phyloP scores from a whole-genome alignment of 1,284 basidiomycete genomes.

The Rhodotorula sp. region DNA sequence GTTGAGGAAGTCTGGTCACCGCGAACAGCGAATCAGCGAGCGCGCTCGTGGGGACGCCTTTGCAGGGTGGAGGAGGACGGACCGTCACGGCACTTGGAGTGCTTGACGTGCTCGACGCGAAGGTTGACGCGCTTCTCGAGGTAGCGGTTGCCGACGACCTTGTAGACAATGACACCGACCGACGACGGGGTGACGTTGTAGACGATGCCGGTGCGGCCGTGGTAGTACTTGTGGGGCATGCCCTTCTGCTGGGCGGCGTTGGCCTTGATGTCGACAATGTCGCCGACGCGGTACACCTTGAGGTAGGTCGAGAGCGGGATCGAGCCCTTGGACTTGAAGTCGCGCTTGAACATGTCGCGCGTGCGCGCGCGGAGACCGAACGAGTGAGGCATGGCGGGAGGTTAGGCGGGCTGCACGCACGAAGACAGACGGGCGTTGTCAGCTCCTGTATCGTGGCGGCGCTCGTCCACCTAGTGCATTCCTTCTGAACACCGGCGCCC shows the following conservation, averaged over 20 bases:
- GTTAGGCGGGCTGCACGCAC: conserved; percentile 14
- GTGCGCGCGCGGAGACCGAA: conserved; percentile 96
- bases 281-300: conserved; percentile 88
- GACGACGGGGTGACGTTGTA: conserved; percentile 96
- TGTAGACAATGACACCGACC: conserved; percentile 97
- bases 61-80: neutral
- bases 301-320: conserved; percentile 92
- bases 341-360: conserved; percentile 99
- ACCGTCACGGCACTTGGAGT: conserved; percentile 92
- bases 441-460: neutral
- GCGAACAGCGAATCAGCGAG: too few species aligned
- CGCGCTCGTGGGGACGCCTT: too few species aligned
- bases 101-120: conserved; percentile 94
- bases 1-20: conserved; percentile 78
- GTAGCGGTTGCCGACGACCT: conserved; percentile 98
- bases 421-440: neutral
- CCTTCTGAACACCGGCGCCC: too few species aligned
- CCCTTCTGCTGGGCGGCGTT: conserved; percentile 99
- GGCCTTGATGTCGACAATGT: conserved; percentile 99
- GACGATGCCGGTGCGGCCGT: conserved; percentile 84
- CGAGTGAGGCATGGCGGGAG: conserved; percentile 92
- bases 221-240: conserved; percentile 91
- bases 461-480: neutral
- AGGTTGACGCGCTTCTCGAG: conserved; percentile 99
- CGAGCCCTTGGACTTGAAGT: conserved; percentile 79